Percentiles rank a stretch among this genome's conserved stretches.
Conservation (phyloP, 2,329 filamentous ascomycete genomes). For the Fusarium globosum region DNA sequence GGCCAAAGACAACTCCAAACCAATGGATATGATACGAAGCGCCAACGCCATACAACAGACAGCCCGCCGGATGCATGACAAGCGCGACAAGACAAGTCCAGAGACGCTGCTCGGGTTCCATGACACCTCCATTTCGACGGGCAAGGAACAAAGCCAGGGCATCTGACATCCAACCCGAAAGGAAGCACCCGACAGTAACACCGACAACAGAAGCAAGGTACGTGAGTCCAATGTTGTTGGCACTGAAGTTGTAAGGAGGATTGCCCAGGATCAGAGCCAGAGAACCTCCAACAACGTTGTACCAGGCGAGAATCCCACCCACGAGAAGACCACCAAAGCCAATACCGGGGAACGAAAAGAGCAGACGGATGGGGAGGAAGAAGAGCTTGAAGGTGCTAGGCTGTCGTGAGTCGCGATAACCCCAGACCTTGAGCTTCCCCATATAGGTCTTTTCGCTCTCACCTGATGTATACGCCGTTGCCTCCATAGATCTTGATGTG, state of each 20-base stretch:
- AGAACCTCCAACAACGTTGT: not conserved
- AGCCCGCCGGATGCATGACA: constrained; percentile 38
- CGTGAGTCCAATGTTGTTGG: constrained; percentile 1
- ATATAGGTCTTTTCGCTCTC: constrained; percentile 12
- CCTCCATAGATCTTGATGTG: not conserved
- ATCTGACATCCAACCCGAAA: constrained; percentile 40
- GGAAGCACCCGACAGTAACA: not conserved
- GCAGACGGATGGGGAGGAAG: constrained; percentile 27
- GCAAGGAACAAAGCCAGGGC: constrained; percentile 32
- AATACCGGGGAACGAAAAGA: constrained; percentile 32
- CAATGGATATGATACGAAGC: constrained; percentile 41
- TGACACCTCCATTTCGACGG: constrained; percentile 38
- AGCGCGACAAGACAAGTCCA: constrained; percentile 38
- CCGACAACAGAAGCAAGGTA: constrained; percentile 1
- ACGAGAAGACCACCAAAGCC: constrained; percentile 40
- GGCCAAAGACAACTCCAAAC: constrained; percentile 36
- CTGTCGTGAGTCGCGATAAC: constrained; percentile 26
- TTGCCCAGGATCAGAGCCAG: not conserved
- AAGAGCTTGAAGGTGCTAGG: constrained; percentile 36
- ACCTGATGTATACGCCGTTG: not conserved
- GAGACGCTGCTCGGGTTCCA: constrained; percentile 44
- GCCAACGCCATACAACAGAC: constrained; percentile 29
- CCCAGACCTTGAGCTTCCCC: constrained; percentile 38
- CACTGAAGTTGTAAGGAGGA: not conserved
- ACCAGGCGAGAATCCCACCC: constrained; percentile 40